A percentile compares a stretch with the other conserved stretches of the same genome.
Evolutionary conservation across 306 rosid species (phyloP).

Genomic region (Quercus cerris): DNA sequence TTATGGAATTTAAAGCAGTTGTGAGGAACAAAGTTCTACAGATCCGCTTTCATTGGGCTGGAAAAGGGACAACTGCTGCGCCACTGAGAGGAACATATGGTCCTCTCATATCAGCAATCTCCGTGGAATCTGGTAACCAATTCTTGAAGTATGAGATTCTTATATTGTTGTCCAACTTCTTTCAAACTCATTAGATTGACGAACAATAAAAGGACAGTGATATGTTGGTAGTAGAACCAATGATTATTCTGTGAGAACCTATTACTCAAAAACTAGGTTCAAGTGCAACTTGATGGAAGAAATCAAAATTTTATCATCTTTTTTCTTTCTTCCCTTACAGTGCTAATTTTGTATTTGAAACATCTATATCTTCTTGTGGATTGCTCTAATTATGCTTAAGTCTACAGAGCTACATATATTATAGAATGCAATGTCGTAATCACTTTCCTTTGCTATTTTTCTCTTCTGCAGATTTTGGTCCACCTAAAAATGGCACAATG

Average conservation of each 20-base stretch:
- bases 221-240: too few relatives aligned
- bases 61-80: conserved; percentile 56
- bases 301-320: too few relatives aligned
- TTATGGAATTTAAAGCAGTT: conserved; percentile 24
- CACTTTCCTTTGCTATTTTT: too few relatives aligned
- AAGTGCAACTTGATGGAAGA: too few relatives aligned
- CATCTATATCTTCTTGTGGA: background rate
- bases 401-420: background rate
- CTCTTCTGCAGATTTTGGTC: conserved; percentile 15
- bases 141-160: background rate
- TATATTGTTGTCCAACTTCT: background rate
- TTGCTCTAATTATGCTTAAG: background rate
- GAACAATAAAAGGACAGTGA: background rate
- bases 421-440: background rate
- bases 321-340: too few relatives aligned
- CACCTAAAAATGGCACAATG: background rate
- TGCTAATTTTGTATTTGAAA: background rate
- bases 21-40: conserved; percentile 32
- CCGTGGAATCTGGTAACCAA: conserved; percentile 52
- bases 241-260: too few relatives aligned
- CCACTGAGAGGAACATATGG: conserved; percentile 56
- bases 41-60: conserved; percentile 66
- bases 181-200: background rate
- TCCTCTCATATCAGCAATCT: conserved; percentile 63
- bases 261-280: too few relatives aligned